These are phyloP conservation scores for Artemisia annua DNA, from an alignment of 129 eudicot species.

Conservation along the genomic window DNA sequence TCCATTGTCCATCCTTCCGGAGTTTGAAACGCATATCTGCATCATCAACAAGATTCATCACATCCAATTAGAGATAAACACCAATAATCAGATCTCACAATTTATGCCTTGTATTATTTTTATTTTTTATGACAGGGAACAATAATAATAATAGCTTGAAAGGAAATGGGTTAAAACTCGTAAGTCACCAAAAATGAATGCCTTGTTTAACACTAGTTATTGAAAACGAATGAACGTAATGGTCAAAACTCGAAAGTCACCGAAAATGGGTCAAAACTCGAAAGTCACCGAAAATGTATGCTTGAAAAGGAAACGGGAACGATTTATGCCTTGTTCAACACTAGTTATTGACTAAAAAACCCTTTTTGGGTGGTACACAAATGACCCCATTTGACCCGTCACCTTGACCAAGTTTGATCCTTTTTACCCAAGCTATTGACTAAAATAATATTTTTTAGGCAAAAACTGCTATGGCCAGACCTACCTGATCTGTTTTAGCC, in stretches of 20 bases:
- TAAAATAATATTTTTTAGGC: too few relatives aligned
- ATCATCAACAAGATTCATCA: slow-evolving; percentile 9
- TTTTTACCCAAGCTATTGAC: too few relatives aligned
- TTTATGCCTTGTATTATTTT: neutral
- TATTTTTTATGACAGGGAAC: neutral
- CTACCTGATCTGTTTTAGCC: too few relatives aligned
- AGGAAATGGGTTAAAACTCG: neutral
- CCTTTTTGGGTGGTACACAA: neutral
- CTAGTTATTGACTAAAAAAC: neutral
- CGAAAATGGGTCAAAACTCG: too few relatives aligned
- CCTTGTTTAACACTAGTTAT: neutral
- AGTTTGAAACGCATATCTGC: slow-evolving; percentile 91
- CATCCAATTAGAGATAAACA: neutral
- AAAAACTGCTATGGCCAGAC: too few relatives aligned
- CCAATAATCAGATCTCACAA: neutral
- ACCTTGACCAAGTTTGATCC: neutral
- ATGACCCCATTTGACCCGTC: neutral
- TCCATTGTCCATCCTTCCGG: slow-evolving; percentile 95
- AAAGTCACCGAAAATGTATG: too few relatives aligned
- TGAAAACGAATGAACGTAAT: neutral
- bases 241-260: too few relatives aligned
- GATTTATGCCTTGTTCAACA: neutral
- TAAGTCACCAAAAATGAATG: neutral
- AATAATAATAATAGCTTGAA: neutral
- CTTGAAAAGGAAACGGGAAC: too few relatives aligned